These are phyloP conservation scores for Suhomyces tanzawaensis DNA, from an alignment of 805 yeast genomes.

Conservation along the genomic window DNA sequence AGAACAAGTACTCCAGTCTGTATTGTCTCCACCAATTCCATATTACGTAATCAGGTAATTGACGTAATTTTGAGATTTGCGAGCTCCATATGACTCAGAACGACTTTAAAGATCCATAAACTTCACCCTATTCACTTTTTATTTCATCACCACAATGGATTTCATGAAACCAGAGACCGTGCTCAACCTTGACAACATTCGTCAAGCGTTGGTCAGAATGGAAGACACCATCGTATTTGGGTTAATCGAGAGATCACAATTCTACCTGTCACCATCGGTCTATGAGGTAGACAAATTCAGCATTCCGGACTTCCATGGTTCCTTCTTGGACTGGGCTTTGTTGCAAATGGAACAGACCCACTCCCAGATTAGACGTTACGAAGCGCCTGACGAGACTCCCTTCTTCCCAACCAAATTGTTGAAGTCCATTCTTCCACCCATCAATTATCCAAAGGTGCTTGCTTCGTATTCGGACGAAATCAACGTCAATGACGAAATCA, in stretches of 20 bases:
- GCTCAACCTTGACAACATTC: slow-evolving; percentile 74
- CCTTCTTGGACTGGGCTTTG: slow-evolving; percentile 85
- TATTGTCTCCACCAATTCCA: too few species aligned
- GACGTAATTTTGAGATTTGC: too few species aligned
- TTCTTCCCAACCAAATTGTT: slow-evolving; percentile 71
- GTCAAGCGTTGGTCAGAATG: slow-evolving; percentile 84
- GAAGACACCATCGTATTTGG: slow-evolving; percentile 94
- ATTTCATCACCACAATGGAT: slow-evolving; percentile 54
- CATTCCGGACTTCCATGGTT: slow-evolving; percentile 70
- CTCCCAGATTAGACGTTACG: slow-evolving; percentile 81
- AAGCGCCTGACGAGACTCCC: slow-evolving; percentile 92
- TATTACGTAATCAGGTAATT: too few species aligned
- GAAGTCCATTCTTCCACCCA: slow-evolving; percentile 75
- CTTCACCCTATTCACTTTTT: too few species aligned
- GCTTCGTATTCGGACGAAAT: slow-evolving; percentile 74
- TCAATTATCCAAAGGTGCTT: slow-evolving; percentile 74
- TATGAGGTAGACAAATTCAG: slow-evolving; percentile 57
- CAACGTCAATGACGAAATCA: slow-evolving; percentile 71
- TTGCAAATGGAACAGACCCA: slow-evolving; percentile 63
- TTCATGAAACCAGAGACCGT: slow-evolving; percentile 81
- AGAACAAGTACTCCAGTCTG: too few species aligned
- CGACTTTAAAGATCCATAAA: too few species aligned
- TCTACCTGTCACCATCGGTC: slow-evolving; percentile 69
- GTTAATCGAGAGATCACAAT: slow-evolving; percentile 90
- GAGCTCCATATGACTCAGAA: too few species aligned